phyloP scores from a whole-genome alignment of 2,329 filamentous ascomycete species.

The Neophaeococcomyces aloes region DNA sequence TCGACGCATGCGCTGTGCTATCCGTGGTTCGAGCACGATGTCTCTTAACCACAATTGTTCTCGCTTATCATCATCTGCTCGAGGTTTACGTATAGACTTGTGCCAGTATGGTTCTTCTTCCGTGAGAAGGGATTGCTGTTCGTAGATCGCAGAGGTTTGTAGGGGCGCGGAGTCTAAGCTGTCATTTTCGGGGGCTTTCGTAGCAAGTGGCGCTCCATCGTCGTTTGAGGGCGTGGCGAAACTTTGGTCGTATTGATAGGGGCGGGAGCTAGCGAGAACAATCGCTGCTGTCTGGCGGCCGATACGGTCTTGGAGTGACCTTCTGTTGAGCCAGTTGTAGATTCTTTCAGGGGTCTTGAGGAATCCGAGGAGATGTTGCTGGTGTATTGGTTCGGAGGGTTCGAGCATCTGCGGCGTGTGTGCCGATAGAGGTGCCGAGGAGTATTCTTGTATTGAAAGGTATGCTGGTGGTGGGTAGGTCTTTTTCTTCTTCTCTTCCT shows the following conservation, averaged over 20 bases:
- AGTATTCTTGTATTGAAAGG: constrained; percentile 63
- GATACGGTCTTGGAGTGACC: constrained; percentile 73
- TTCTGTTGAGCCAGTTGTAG: constrained; percentile 73
- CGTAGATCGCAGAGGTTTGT: constrained; percentile 36
- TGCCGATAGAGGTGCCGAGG: constrained; percentile 51
- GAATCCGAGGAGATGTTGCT: constrained; percentile 89
- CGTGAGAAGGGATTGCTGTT: constrained; percentile 55
- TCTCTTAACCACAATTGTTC: constrained; percentile 68
- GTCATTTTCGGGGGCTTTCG: constrained; percentile 43
- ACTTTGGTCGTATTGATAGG: constrained; percentile 28
- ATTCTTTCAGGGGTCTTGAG: constrained; percentile 77
- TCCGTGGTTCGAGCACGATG: constrained; percentile 64
- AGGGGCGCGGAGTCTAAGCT: constrained; percentile 23
- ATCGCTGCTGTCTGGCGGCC: constrained; percentile 79
- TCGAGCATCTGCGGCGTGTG: constrained; percentile 60
- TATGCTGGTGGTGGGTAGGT: constrained; percentile 58
- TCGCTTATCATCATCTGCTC: constrained; percentile 40
- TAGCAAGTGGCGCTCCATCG: constrained; percentile 13
- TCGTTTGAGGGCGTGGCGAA: constrained; percentile 16
- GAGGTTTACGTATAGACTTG: constrained; percentile 58
- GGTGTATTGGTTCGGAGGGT: constrained; percentile 60
- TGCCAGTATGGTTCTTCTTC: constrained; percentile 74
- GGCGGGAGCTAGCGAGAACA: constrained; percentile 49
- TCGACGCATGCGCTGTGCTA: constrained; percentile 67
- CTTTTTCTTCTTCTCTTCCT: constrained; percentile 41